Evolutionary conservation across 2,329 filamentous ascomycete species (phyloP).

Genomic region (Diaporthe ilicicola): DNA sequence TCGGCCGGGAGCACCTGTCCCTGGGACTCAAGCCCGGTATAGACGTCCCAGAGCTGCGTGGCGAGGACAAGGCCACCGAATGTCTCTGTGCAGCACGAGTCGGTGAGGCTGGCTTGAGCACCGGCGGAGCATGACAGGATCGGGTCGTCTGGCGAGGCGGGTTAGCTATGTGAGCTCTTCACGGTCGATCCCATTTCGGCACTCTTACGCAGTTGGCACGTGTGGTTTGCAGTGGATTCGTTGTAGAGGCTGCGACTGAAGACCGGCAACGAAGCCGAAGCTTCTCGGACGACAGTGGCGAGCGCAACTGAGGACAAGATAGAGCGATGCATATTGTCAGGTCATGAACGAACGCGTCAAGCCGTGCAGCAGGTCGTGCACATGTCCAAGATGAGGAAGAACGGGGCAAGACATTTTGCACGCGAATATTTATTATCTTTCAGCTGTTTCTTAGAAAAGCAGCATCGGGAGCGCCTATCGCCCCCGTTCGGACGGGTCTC

Average conservation of each 20-base stretch:
- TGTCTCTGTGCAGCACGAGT: slow-evolving; percentile 72
- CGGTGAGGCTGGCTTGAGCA: slow-evolving; percentile 55
- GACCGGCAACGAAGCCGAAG: slow-evolving; percentile 38
- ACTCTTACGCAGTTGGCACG: slow-evolving; percentile 57
- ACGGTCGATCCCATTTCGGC: neutral
- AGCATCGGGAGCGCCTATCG: slow-evolving; percentile 18
- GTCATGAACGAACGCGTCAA: neutral
- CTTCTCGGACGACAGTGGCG: slow-evolving; percentile 42
- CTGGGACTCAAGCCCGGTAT: slow-evolving; percentile 65
- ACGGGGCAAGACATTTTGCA: neutral
- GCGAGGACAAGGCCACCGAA: slow-evolving; percentile 68
- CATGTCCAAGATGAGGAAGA: neutral
- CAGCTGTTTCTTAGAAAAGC: neutral
- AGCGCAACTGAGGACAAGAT: slow-evolving; percentile 35
- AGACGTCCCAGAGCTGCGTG: slow-evolving; percentile 72
- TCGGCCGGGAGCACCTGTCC: slow-evolving; percentile 67
- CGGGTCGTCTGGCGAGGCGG: slow-evolving; percentile 42
- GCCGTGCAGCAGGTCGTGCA: neutral
- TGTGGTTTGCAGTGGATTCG: slow-evolving; percentile 63
- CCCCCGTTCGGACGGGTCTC: slow-evolving; percentile 2
- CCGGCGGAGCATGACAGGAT: slow-evolving; percentile 58
- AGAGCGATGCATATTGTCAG: slow-evolving; percentile 40
- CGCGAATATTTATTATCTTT: neutral
- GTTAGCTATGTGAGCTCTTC: neutral
- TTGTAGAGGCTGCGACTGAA: slow-evolving; percentile 47